phyloP scores from a whole-genome alignment of 306 rosid genomes.

The Fagus sylvatica region DNA sequence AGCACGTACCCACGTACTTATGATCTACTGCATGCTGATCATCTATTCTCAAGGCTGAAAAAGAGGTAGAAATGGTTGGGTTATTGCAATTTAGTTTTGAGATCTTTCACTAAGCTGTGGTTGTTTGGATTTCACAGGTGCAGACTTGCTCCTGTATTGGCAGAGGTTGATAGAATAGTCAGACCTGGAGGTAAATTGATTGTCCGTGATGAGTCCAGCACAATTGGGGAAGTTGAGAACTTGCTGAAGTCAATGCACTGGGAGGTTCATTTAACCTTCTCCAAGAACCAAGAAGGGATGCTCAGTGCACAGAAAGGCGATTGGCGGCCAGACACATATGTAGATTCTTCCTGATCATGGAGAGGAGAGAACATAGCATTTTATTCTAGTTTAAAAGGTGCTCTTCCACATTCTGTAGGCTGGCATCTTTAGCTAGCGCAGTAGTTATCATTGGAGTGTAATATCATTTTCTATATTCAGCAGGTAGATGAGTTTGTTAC shows the following conservation, averaged over 20 bases:
- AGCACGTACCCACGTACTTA: constrained; percentile 88
- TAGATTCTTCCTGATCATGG: constrained; percentile 46
- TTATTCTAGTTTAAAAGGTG: constrained; percentile 21
- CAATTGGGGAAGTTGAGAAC: constrained; percentile 66
- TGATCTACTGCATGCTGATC: constrained; percentile 89
- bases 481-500: constrained; percentile 4
- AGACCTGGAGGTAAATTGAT: constrained; percentile 83
- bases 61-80: constrained; percentile 47
- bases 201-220: constrained; percentile 70
- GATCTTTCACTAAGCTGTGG: neutral
- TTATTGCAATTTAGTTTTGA: neutral
- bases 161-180: constrained; percentile 83
- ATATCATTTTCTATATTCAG: constrained; percentile 8
- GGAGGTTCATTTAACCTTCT: constrained; percentile 64
- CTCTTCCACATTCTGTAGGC: constrained; percentile 16
- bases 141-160: constrained; percentile 65
- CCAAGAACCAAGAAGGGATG: constrained; percentile 69
- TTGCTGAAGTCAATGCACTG: constrained; percentile 79
- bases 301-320: constrained; percentile 77
- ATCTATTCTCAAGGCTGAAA: constrained; percentile 74
- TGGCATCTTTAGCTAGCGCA: constrained; percentile 20
- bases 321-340: constrained; percentile 61
- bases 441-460: constrained; percentile 1
- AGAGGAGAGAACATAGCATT: constrained; percentile 2
- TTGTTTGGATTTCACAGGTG: constrained; percentile 58